Percentiles rank a stretch among this genome's conserved stretches.
These are phyloP conservation scores for Schizochytrium sp. DNA, from an alignment of 108 stramenopile genomes.

Conservation along the genomic window DNA sequence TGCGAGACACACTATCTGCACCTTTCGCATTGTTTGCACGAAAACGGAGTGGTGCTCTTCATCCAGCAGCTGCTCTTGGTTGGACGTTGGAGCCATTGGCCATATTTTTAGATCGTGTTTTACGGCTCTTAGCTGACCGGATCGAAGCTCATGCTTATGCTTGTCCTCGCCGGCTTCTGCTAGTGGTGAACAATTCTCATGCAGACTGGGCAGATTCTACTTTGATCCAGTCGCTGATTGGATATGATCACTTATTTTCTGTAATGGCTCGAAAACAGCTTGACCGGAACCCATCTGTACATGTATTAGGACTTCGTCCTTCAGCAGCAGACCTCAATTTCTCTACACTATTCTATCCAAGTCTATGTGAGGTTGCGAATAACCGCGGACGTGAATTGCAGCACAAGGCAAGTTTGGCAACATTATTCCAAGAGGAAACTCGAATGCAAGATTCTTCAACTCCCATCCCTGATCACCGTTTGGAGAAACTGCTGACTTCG, in stretches of 20 bases:
- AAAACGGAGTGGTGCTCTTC: not conserved
- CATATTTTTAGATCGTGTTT: not conserved
- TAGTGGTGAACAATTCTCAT: conserved; percentile 29
- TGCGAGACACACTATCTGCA: not conserved
- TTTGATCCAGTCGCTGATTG: not conserved
- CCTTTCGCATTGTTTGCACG: conserved; percentile 6
- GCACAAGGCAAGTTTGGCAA: not conserved
- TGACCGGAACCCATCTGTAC: not conserved
- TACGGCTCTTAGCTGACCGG: not conserved
- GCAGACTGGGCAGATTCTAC: conserved; percentile 3
- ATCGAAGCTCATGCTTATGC: not conserved
- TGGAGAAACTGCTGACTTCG: no score
- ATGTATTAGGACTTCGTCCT: not conserved
- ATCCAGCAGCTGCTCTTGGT: not conserved
- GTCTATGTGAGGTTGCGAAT: not conserved
- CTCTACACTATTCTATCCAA: not conserved
- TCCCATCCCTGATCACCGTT: no score
- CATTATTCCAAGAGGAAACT: no score
- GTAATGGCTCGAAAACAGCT: not conserved
- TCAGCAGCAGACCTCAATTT: conserved; percentile 23
- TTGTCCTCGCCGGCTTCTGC: not conserved
- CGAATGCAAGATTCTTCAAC: no score
- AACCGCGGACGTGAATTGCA: not conserved
- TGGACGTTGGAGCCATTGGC: conserved; percentile 21
- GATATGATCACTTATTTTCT: not conserved